Evolutionary conservation across 148 eudicot genomes (phyloP), one percentile per base, ranked within the genome.

Genomic region (Rhododendron ovatum): DNA sequence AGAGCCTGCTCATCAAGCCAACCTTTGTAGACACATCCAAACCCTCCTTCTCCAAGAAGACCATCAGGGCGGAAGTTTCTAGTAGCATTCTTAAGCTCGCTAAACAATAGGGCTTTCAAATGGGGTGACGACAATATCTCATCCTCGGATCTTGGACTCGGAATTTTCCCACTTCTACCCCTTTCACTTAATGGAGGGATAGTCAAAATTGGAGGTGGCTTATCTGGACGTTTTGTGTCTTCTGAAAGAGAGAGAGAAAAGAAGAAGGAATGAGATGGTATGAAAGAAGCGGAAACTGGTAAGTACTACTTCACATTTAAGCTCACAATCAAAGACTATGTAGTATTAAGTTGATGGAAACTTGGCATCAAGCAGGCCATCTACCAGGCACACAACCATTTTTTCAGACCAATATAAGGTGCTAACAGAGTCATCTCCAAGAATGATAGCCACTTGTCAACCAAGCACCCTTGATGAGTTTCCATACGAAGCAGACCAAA

Each of bases 1-100:
- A 90, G 84, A 55, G 81, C 78, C 65, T 89, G 82, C 41, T 85
- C 86, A 65, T 91, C 86, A n/a, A 92, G 81, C 92, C 91, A 92
- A 74, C 94, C 94, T 85, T 90, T 91, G 59, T 81, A 89, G 50
- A 90, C 92, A 74, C 81, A 87, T 12, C 94, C 92, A 76, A 90
- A 92, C 5, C 92, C 91, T 30, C 91, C 94, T 91, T 89, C 91
- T 75, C 94, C 92, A 51, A 92, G 87, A 59, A 88, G 85, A 85
- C 79, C 41, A 20, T 88, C 88, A 7, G 78, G 30, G 39, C 85
- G 77, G 82, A 92, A 92, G 55, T 87, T 81, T 67, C 86, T 45
- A 20, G 94, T 92, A 28, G 94, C 94, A 50, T 75, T 84, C 63
- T 45, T 80, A 26, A 92, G 90, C 51, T 88, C 92, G 59, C 55